Conservation (phyloP, 768 basidiomycete species). For the Botryobasidium botryosum region DNA sequence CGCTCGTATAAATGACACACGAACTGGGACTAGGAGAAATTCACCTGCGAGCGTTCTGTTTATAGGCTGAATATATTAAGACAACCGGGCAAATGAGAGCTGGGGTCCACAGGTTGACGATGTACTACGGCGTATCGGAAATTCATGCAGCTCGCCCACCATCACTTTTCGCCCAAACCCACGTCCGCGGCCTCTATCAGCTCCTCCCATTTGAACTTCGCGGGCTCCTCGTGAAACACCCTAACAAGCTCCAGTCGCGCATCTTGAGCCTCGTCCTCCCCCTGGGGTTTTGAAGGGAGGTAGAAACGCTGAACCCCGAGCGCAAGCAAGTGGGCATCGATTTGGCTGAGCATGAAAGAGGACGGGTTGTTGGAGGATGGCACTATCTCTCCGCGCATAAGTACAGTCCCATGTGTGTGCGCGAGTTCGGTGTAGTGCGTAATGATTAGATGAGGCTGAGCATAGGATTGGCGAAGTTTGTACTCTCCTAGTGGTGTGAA, state of each 20-base stretch:
- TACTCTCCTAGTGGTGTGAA: conserved; percentile 92
- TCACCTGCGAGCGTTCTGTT: too few species aligned
- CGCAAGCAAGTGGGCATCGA: conserved; percentile 70
- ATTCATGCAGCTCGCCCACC: too few species aligned
- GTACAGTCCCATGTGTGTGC: conserved; percentile 58
- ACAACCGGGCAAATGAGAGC: too few species aligned
- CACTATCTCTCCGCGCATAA: conserved; percentile 85
- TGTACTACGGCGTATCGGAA: too few species aligned
- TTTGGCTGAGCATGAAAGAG: conserved; percentile 48
- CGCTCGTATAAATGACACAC: too few species aligned
- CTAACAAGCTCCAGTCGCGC: conserved; percentile 28
- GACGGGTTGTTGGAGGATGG: conserved; percentile 33
- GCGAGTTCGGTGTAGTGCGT: conserved; percentile 87
- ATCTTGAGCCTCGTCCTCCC: conserved; percentile 24
- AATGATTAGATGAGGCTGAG: conserved; percentile 78
- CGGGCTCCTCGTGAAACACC: conserved; percentile 62
- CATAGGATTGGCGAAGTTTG: conserved; percentile 66
- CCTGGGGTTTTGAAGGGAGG: conserved; percentile 33
- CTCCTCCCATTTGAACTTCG: conserved; percentile 68
- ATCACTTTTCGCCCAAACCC: too few species aligned
- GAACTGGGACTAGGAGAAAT: too few species aligned
- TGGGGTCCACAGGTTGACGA: too few species aligned
- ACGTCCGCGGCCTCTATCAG: conserved; percentile 33
- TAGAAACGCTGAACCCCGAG: conserved; percentile 79
- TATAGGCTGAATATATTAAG: too few species aligned